Base-by-base conservation (phyloP, 2,329 filamentous ascomycete genomes). In the Fusarium penzigii region DNA sequence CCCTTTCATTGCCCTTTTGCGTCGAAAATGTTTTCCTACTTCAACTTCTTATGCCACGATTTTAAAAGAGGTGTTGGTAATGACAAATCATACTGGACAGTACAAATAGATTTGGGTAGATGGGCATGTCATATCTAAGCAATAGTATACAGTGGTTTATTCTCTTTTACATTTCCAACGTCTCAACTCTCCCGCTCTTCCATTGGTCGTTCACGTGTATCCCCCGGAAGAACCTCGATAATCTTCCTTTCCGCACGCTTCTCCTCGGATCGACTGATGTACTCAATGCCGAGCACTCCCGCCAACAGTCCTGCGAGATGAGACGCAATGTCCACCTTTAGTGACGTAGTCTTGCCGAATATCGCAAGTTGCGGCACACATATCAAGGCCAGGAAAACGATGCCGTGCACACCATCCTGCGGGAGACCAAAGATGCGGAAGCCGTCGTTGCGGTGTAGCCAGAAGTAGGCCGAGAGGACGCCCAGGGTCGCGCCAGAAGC, bases 401-500 rank as follows among this genome's bases (percentile, higher is more conserved):
- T 72, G 0, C 81, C 80, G 49, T 82, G 77, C 10, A 85, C 75
- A 25, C 78, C 82, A 32, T 81, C 77, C n/a, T 80, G 76, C 12
- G 83, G 83, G 54, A 84, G 72, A 9, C 79, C 81, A 29, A 86
- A 70, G 48, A 86, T 67, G 65, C 76, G 79, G 70, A 86, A 82
- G 38, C 78, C 76, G 40, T 85, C 81, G 51, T 75, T 74, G 48
- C 76, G 72, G 64, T 85, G 78, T 57, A 81, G 69, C 77, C 81
- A 84, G 61, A 86, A 82, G 68, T 83, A 88, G 2, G 85, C 84
- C 2, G 78, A 79, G 8, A 81, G 66, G 17, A 90, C 64, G 17
- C 86, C 87, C 56, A 83, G 79, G 6, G 86, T 74, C 36, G 82
- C 83, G 11, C 84, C 86, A 7, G 85, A 89, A 2, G 85, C 85